phyloP scores from a whole-genome alignment of 208 protist species.

The Borovskyia barvae region DNA sequence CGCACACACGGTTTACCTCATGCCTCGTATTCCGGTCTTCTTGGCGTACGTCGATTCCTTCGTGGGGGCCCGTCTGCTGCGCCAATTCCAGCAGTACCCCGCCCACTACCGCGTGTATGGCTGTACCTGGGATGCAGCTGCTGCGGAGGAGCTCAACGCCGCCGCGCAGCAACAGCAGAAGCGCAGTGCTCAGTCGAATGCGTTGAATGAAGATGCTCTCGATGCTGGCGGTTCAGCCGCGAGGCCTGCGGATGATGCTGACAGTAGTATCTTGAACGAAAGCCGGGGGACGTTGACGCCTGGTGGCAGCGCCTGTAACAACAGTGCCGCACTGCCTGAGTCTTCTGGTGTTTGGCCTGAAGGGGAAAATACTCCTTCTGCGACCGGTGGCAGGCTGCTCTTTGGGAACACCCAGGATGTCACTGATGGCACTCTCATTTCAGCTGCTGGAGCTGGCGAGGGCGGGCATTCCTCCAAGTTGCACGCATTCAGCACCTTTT shows the following conservation, averaged over 20 bases:
- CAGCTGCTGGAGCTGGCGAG: not conserved
- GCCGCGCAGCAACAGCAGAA: slow-evolving; percentile 8
- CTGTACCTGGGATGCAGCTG: slow-evolving; percentile 70
- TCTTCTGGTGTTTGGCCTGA: too few species aligned
- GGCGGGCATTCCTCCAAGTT: not conserved
- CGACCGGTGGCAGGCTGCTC: too few species aligned
- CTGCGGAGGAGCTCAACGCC: slow-evolving; percentile 31
- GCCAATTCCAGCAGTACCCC: slow-evolving; percentile 53
- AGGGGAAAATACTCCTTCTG: too few species aligned
- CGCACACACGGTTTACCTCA: too few species aligned
- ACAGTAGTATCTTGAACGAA: not conserved
- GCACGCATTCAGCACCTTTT: slow-evolving; percentile 20
- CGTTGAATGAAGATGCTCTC: not conserved
- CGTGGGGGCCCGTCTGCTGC: slow-evolving; percentile 56
- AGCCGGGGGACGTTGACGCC: slow-evolving; percentile 15
- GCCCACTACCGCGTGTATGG: slow-evolving; percentile 59
- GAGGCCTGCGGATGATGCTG: not conserved
- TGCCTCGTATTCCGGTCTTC: slow-evolving; percentile 48
- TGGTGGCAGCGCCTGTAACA: not conserved
- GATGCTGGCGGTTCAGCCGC: not conserved
- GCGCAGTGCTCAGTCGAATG: not conserved
- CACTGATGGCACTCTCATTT: not conserved
- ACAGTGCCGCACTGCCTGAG: not conserved
- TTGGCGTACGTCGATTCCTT: slow-evolving; percentile 84
- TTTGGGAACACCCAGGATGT: not conserved